These are phyloP conservation scores for Marchantia polymorpha DNA, from an alignment of 225 moss, liverwort and hornwort genomes.

Conservation along the genomic window DNA sequence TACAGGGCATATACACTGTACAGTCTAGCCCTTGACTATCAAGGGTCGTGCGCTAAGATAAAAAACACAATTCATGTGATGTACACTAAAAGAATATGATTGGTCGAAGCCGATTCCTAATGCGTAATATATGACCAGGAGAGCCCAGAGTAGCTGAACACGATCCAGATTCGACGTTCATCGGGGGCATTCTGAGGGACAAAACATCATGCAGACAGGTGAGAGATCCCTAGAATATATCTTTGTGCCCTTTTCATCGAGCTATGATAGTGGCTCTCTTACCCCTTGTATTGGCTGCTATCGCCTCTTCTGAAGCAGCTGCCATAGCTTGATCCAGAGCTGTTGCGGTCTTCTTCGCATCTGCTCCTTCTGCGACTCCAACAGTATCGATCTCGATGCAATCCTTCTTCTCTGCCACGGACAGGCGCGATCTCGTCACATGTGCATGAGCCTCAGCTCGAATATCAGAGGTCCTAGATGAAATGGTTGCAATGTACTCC, in stretches of 20 bases:
- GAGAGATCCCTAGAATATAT: background rate
- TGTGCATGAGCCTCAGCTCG: slow-evolving; percentile 94
- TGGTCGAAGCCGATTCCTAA: background rate
- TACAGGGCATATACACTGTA: slow-evolving; percentile 24
- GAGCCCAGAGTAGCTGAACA: background rate
- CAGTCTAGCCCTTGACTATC: slow-evolving; percentile 14
- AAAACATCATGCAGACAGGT: background rate
- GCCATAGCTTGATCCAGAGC: slow-evolving; percentile 71
- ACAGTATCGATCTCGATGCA: slow-evolving; percentile 70
- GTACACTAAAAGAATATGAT: slow-evolving; percentile 13
- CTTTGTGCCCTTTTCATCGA: background rate
- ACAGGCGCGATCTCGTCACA: slow-evolving; percentile 29
- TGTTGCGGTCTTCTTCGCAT: slow-evolving; percentile 53
- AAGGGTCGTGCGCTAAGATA: slow-evolving; percentile 3
- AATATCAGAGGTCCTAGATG: slow-evolving; percentile 42
- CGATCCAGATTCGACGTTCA: background rate
- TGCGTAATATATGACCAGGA: background rate
- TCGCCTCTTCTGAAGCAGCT: slow-evolving; percentile 69
- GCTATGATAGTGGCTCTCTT: slow-evolving; percentile 35
- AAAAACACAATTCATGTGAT: background rate
- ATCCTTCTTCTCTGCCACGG: slow-evolving; percentile 35
- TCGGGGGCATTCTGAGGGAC: background rate
- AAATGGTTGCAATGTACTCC: slow-evolving; percentile 32
- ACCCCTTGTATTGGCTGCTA: slow-evolving; percentile 51
- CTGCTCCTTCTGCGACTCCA: slow-evolving; percentile 77